A percentile compares a stretch with the other conserved stretches of the same genome.
Evolutionary conservation across 2,329 filamentous ascomycete species (phyloP).

Genomic region (Curvularia eragrostidis): DNA sequence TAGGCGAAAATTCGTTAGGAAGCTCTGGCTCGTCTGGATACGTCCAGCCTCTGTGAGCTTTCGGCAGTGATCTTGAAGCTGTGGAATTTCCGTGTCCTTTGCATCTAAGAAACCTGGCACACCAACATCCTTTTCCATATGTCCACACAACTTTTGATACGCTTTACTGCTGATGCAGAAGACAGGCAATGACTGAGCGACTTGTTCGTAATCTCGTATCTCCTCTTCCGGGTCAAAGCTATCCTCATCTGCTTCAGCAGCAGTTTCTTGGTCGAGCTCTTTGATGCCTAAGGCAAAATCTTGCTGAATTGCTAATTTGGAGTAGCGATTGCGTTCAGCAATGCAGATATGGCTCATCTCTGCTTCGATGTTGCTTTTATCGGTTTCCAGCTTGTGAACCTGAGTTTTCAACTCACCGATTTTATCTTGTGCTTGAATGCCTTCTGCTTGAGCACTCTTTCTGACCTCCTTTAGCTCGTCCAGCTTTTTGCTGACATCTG

Average conservation of each 20-base stretch:
- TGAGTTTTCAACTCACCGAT: conserved; percentile 42
- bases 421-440: conserved; percentile 33
- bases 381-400: conserved; percentile 38
- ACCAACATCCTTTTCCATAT: conserved; percentile 59
- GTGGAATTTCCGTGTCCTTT: conserved; percentile 64
- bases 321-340: conserved; percentile 62
- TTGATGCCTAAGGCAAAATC: conserved; percentile 67
- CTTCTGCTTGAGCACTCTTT: conserved; percentile 50
- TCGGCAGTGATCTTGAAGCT: conserved; percentile 65
- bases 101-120: conserved; percentile 60
- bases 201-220: conserved; percentile 63
- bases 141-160: conserved; percentile 67
- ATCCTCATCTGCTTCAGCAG: conserved; percentile 60
- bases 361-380: conserved; percentile 42
- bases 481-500: conserved; percentile 54
- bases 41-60: conserved; percentile 62
- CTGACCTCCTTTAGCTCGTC: conserved; percentile 53
- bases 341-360: conserved; percentile 57
- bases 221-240: conserved; percentile 64
- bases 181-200: conserved; percentile 64
- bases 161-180: conserved; percentile 70
- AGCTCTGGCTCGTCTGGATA: conserved; percentile 54
- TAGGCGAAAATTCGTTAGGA: conserved; percentile 60
- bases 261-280: conserved; percentile 65
- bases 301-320: conserved; percentile 60